phyloP scores from a whole-genome alignment of 2,329 filamentous ascomycete species.

The Xylaria sp. region DNA sequence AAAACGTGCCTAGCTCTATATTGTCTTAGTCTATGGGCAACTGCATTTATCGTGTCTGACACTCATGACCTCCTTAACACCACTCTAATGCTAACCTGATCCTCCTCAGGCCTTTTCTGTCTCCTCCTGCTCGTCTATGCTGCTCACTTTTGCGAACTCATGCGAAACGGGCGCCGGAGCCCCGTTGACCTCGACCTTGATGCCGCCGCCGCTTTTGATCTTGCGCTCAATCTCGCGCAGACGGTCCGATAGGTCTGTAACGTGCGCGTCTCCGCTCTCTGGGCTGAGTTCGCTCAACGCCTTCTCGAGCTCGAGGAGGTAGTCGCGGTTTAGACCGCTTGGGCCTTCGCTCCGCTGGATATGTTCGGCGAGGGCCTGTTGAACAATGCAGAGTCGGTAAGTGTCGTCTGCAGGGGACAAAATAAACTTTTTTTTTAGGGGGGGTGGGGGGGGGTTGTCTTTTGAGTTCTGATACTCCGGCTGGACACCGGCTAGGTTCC shows the following conservation, averaged over 20 bases:
- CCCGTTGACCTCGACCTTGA: not conserved
- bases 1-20: conserved; percentile 15
- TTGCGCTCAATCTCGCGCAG: conserved; percentile 69
- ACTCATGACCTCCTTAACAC: not conserved
- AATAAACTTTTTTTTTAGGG: too few relatives aligned
- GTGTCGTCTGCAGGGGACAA: not conserved
- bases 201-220: conserved; percentile 15
- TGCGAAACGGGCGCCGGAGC: conserved; percentile 41
- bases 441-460: too few relatives aligned
- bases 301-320: conserved; percentile 81
- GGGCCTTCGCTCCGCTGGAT: conserved; percentile 82
- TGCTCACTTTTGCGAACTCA: conserved; percentile 57
- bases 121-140: conserved; percentile 70
- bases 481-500: too few relatives aligned
- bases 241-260: conserved; percentile 80
- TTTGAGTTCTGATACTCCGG: too few relatives aligned
- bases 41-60: conserved; percentile 13
- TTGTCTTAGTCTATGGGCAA: conserved; percentile 15
- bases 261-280: conserved; percentile 83
- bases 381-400: not conserved
- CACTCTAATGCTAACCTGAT: not conserved
- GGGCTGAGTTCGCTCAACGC: conserved; percentile 77
- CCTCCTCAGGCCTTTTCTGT: conserved; percentile 46
- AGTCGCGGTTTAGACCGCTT: conserved; percentile 90
- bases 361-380: conserved; percentile 73